Conservation (phyloP, 1,284 basidiomycete genomes). For the Lentinula novae-zelandiae region DNA sequence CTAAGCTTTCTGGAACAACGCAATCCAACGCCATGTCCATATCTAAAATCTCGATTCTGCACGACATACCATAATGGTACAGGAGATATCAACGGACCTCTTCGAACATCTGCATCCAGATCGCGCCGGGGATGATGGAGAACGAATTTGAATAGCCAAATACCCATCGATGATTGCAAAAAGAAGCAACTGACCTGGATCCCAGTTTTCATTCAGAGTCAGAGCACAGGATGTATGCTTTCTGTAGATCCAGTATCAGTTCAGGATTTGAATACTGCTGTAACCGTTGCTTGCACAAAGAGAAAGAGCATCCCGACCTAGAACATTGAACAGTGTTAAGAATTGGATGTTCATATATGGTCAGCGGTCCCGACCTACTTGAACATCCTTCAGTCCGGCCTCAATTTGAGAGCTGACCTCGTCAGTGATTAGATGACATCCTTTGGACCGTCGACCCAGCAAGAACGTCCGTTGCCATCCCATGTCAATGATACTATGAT, state of each 20-base stretch:
- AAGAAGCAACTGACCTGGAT: slow-evolving; percentile 45
- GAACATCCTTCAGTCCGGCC: slow-evolving; percentile 68
- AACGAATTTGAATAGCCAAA: not conserved
- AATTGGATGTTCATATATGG: not conserved
- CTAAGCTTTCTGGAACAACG: slow-evolving; percentile 83
- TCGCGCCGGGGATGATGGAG: not conserved
- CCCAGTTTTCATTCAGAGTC: slow-evolving; percentile 86
- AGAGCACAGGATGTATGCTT: slow-evolving; percentile 90
- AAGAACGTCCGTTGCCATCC: slow-evolving; percentile 91
- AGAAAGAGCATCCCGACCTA: slow-evolving; percentile 74
- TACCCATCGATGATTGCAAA: not conserved
- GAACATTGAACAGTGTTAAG: not conserved
- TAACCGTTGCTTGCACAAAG: slow-evolving; percentile 54
- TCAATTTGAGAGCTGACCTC: slow-evolving; percentile 72
- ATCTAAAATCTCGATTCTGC: slow-evolving; percentile 37
- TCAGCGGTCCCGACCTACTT: slow-evolving; percentile 38
- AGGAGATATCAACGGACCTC: slow-evolving; percentile 31
- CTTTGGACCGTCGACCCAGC: slow-evolving; percentile 54
- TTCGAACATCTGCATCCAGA: slow-evolving; percentile 48
- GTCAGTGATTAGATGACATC: slow-evolving; percentile 85
- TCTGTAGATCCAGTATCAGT: slow-evolving; percentile 35
- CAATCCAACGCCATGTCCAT: slow-evolving; percentile 86
- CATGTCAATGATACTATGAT: slow-evolving; percentile 42
- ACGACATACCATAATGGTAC: not conserved
- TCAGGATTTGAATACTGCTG: not conserved